Evolutionary conservation across 23 red algal genomes (phyloP).

Genomic region (Pyropia yezoensis): DNA sequence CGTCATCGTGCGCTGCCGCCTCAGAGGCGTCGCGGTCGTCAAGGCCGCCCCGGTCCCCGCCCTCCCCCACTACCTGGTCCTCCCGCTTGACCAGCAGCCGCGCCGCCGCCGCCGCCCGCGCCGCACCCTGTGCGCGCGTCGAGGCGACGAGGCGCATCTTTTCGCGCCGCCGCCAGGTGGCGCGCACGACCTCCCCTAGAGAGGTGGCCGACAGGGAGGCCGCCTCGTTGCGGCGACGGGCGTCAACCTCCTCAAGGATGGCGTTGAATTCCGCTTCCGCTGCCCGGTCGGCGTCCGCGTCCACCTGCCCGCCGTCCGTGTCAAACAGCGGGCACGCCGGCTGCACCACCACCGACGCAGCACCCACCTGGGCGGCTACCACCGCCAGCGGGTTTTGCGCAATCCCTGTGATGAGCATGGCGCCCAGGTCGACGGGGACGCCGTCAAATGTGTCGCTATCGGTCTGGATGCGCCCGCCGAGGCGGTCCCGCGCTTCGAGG

Average conservation of each 20-base stretch:
- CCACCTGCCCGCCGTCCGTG: constrained; percentile 41
- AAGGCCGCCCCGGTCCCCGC: too few relatives aligned
- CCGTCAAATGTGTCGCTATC: constrained; percentile 14
- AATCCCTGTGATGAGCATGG: constrained; percentile 83
- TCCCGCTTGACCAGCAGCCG: too few relatives aligned
- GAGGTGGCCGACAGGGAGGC: too few relatives aligned
- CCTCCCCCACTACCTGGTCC: too few relatives aligned
- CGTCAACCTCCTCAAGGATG: constrained; percentile 44
- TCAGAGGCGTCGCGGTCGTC: too few relatives aligned
- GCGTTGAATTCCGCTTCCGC: constrained; percentile 61
- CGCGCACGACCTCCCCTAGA: too few relatives aligned
- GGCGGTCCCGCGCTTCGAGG: constrained; percentile 53
- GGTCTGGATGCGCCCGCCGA: constrained; percentile 72
- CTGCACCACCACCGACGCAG: constrained; percentile 22
- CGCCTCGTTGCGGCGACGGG: constrained; percentile 6
- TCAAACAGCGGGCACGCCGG: constrained; percentile 72
- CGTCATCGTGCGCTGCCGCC: too few relatives aligned
- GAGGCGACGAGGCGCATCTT: too few relatives aligned
- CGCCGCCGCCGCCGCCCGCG: too few relatives aligned
- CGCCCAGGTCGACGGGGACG: constrained; percentile 55
- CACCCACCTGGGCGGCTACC: constrained; percentile 45
- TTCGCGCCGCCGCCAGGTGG: too few relatives aligned
- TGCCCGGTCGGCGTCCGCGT: constrained; percentile 31
- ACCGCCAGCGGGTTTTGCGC: constrained; percentile 63
- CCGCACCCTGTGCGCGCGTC: too few relatives aligned